These are phyloP conservation scores for Vaccinium corymbosum DNA, from an alignment of 148 eudicot genomes.

Conservation along the genomic window DNA sequence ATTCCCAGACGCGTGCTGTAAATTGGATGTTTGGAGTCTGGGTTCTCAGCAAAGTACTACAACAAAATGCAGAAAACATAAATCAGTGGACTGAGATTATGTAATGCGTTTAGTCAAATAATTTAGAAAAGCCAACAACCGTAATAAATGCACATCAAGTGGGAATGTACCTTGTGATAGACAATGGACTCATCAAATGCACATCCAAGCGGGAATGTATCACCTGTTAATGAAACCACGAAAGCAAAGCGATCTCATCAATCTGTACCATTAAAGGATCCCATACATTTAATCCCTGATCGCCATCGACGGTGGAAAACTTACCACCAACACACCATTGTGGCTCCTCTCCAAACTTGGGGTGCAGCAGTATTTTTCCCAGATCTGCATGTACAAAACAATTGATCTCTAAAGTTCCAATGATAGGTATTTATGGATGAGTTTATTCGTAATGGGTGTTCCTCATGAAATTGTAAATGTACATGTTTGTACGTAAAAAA, in stretches of 20 bases:
- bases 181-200: constrained; percentile 28
- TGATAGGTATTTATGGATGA: no score
- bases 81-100: background rate
- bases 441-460: no score
- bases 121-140: background rate
- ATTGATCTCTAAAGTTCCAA: background rate
- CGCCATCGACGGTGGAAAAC: background rate
- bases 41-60: constrained; percentile 24
- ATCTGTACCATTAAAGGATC: no score
- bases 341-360: constrained; percentile 22
- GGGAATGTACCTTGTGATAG: constrained; percentile 14
- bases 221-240: constrained; percentile 8
- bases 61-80: background rate
- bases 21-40: constrained; percentile 2
- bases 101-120: no score
- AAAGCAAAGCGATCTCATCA: no score
- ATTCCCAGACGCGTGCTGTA: background rate
- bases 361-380: constrained; percentile 27
- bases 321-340: constrained; percentile 36
- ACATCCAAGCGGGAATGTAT: constrained; percentile 30
- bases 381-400: constrained; percentile 8
- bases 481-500: no score
- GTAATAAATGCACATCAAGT: no score
- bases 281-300: background rate
- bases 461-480: no score